Percentiles rank a stretch among this genome's conserved stretches.
These are phyloP conservation scores for Cercophora samala DNA, from an alignment of 495 filamentous ascomycete genomes.

Conservation along the genomic window DNA sequence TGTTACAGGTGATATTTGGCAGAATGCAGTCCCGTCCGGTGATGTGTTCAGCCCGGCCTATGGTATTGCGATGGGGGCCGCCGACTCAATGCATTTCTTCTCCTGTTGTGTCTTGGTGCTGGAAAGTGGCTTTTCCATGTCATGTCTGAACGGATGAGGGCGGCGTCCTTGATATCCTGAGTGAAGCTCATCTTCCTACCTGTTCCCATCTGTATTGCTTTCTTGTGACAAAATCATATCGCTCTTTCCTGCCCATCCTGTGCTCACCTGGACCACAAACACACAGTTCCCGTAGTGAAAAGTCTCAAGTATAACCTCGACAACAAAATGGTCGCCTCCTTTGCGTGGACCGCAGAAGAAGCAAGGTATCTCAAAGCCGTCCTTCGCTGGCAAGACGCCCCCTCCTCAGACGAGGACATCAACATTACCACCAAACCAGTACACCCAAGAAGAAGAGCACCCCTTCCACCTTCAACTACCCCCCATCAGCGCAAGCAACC, in stretches of 20 bases:
- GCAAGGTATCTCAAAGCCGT: conserved; percentile 43
- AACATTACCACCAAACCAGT: not conserved
- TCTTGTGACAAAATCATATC: too few relatives aligned
- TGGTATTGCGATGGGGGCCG: not conserved
- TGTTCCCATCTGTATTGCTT: not conserved
- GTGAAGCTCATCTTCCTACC: not conserved
- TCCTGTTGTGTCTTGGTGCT: not conserved
- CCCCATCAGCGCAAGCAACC: not conserved
- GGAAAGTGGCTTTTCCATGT: not conserved
- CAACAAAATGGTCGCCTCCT: conserved; percentile 29
- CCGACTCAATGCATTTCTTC: not conserved
- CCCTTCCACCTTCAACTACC: not conserved
- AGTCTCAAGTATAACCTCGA: not conserved
- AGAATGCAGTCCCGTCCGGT: conserved; percentile 22
- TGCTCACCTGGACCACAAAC: too few relatives aligned
- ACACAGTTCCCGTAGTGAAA: too few relatives aligned
- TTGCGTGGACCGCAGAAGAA: conserved; percentile 42
- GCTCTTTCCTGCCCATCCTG: too few relatives aligned
- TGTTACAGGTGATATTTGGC: conserved; percentile 35
- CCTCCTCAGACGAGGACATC: conserved; percentile 13
- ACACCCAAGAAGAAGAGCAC: conserved; percentile 7
- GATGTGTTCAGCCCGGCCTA: not conserved
- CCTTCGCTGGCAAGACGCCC: conserved; percentile 39
- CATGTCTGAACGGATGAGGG: not conserved
- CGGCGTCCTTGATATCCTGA: not conserved